Conservation (phyloP, 192 early-diverging fungal species). For the Backusella tuberculispora region DNA sequence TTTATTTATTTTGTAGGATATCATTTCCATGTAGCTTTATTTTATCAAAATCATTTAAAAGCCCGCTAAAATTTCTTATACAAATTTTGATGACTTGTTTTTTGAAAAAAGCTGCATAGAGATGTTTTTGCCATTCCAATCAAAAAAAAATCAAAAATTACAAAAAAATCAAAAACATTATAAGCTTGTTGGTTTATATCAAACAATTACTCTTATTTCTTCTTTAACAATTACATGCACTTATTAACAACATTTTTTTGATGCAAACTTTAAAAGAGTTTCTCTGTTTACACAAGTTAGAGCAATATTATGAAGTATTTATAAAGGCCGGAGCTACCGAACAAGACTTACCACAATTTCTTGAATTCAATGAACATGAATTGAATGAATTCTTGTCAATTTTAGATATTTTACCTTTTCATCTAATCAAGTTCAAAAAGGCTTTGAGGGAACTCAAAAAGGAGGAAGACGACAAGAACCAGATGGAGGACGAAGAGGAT, state of each 20-base stretch:
- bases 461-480: constrained; percentile 24
- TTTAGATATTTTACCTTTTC: constrained; percentile 57
- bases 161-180: neutral
- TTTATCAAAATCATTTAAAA: neutral
- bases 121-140: constrained; percentile 4
- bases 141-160: neutral
- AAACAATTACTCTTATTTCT: neutral
- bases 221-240: constrained; percentile 8
- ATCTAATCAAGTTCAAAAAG: constrained; percentile 53
- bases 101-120: neutral
- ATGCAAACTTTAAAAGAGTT: constrained; percentile 50
- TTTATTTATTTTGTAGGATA: too few relatives aligned
- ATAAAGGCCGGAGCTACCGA: constrained; percentile 54
- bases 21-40: too few relatives aligned
- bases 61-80: neutral
- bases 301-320: constrained; percentile 50
- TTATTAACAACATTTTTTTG: neutral
- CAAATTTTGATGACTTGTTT: neutral
- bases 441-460: constrained; percentile 47
- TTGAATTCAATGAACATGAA: constrained; percentile 57
- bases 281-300: constrained; percentile 51
- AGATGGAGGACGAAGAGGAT: constrained; percentile 33
- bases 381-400: constrained; percentile 50
- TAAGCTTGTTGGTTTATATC: neutral
- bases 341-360: constrained; percentile 49